Percentiles rank a stretch among this genome's conserved stretches.
These are phyloP conservation scores for Penicillium sp. DNA, from an alignment of 2,329 filamentous ascomycete species.

Conservation along the genomic window DNA sequence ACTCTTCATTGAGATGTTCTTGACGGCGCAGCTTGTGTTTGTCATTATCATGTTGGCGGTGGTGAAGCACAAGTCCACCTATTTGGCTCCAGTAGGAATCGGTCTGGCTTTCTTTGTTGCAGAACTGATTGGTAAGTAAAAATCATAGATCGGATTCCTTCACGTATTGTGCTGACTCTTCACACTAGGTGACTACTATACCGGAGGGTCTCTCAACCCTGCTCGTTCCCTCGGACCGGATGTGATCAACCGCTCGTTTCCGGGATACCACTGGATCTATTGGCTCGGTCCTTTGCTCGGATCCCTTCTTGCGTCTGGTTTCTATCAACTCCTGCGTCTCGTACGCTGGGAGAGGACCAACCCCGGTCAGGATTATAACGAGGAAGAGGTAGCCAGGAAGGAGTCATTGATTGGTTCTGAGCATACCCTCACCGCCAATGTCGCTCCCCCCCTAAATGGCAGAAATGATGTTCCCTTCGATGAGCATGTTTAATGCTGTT, in stretches of 20 bases:
- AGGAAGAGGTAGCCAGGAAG: conserved; percentile 28
- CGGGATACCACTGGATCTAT: conserved; percentile 53
- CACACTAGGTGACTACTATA: conserved; percentile 46
- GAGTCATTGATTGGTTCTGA: conserved; percentile 18
- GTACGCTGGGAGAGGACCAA: conserved; percentile 47
- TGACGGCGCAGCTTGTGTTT: conserved; percentile 63
- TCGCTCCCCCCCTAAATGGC: neutral
- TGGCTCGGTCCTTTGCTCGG: conserved; percentile 51
- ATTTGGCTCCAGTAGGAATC: conserved; percentile 69
- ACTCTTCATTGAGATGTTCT: conserved; percentile 66
- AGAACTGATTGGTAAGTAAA: conserved; percentile 47
- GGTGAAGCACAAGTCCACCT: conserved; percentile 72
- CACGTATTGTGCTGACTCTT: neutral
- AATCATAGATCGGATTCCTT: too few species aligned
- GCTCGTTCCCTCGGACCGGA: conserved; percentile 51
- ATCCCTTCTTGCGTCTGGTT: conserved; percentile 49
- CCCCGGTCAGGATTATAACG: conserved; percentile 57
- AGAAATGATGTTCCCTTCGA: neutral
- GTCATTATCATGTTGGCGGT: conserved; percentile 69
- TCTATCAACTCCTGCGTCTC: conserved; percentile 51
- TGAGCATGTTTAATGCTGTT: conserved; percentile 3
- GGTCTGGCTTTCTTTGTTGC: conserved; percentile 68
- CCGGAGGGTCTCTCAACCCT: conserved; percentile 51
- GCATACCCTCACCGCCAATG: conserved; percentile 13
- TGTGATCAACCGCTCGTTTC: conserved; percentile 47